Conservation (phyloP, 1,139 yeast genomes). For the Debaryomyces singareniensis region DNA sequence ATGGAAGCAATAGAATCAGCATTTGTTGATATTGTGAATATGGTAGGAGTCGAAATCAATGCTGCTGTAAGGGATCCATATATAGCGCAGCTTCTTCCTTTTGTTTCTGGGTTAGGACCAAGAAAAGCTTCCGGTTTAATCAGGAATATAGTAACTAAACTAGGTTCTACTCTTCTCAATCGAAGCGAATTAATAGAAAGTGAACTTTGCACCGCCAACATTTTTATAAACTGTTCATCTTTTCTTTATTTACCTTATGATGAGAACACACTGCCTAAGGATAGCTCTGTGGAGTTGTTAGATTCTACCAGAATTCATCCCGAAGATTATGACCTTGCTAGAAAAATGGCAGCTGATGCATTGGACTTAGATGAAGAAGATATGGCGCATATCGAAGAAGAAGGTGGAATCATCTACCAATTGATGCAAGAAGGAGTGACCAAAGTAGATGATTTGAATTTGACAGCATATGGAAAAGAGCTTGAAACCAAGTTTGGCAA, state of each 20-base stretch:
- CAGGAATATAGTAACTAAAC: conserved; percentile 68
- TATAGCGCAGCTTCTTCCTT: conserved; percentile 65
- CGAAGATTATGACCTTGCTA: conserved; percentile 91
- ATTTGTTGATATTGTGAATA: conserved; percentile 83
- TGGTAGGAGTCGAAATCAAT: conserved; percentile 91
- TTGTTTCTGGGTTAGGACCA: conserved; percentile 88
- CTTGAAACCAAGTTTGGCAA: conserved; percentile 70
- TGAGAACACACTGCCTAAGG: conserved; percentile 40
- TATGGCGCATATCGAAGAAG: conserved; percentile 66
- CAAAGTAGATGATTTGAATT: conserved; percentile 77
- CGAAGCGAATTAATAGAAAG: conserved; percentile 76
- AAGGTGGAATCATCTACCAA: conserved; percentile 81
- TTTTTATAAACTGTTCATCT: conserved; percentile 89
- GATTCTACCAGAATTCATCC: conserved; percentile 98
- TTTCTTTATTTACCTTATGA: conserved; percentile 78
- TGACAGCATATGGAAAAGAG: conserved; percentile 93
- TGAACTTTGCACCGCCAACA: conserved; percentile 68
- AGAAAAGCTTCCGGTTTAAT: conserved; percentile 87
- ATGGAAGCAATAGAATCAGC: conserved; percentile 69
- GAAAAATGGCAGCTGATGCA: conserved; percentile 98
- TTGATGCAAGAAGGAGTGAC: conserved; percentile 79
- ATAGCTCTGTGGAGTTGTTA: conserved; percentile 66
- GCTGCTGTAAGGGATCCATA: conserved; percentile 78
- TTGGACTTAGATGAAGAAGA: conserved; percentile 94
- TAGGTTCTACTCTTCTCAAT: conserved; percentile 61